Base-by-base conservation (phyloP, 2,329 filamentous ascomycete genomes). In the Colletotrichum siamense region DNA sequence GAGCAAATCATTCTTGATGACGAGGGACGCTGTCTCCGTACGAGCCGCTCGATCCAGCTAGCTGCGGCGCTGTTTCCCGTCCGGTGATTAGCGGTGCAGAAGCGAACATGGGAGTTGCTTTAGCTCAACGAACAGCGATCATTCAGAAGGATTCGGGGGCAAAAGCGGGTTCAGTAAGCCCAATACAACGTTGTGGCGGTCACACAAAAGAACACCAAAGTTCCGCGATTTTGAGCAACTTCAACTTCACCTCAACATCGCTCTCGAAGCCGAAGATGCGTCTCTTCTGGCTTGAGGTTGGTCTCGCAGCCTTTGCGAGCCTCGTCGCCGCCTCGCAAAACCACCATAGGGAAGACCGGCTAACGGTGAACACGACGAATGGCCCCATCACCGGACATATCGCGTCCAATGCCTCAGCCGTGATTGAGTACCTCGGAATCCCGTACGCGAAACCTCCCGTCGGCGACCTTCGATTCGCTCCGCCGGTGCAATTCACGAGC, bases 341-440 rank as follows among this genome's bases (percentile, higher is more conserved):
- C 6, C 22, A 16, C 5, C 39, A 34, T 4, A 1, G 32, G 16
- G 18, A 12, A 8, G 0, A 8, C 3, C 4, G n/a, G n/a, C 65
- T 68, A 8, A 68, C 65, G 5, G 82, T 86, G 34, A 70, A 78
- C 1, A 83, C 85, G 5, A 79, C 82, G 4, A 85, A 81, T 34
- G 85, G 85, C 0, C 79, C 77, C 1, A 77, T 86, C n/a, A 82
- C 77, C 1, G 84, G 85, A 3, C 84, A 86, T 57, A 13, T 79
- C 0, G 82, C 82, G 0, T 76, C 79, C 62, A 82, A 82, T 65
- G 81, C 81, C 7, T 36, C 77, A 1, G 80, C 80, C 22, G 84
- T 87, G 9, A 34, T 83, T 8, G 85, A 87, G 75, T 87, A 84
- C 64, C 80, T 86, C 1, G 85, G 85, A 8, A 81, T 83, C 18